Base-by-base conservation (phyloP, 2,329 filamentous ascomycete genomes). In the Aspergillus sclerotialis region DNA sequence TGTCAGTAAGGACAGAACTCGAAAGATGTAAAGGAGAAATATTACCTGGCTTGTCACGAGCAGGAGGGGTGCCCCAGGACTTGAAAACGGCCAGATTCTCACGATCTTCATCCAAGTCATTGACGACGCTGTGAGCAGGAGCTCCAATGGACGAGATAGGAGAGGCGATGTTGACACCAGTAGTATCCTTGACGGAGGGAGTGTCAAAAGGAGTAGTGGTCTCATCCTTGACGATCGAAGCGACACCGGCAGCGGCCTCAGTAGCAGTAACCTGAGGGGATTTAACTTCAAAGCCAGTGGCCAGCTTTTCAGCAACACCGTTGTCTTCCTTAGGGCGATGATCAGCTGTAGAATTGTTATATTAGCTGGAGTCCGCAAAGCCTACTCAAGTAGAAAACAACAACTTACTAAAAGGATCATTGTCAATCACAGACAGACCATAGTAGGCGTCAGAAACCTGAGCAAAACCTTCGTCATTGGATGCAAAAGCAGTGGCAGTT, bases 21-120 rank as follows among this genome's bases (percentile, higher is more conserved):
- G 26, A 26, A 28, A 31, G 14, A 14, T 24, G 23, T 10, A 15
- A 18, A 13, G 5, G 24, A n/a, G n/a, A n/a, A n/a, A n/a, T 28
- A 35, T 29, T 53, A 59, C 54, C 43, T 17, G 55, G 49, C 36
- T 46, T 49, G 33, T 48, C 39, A 25, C 55, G 49, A 18, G 40
- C 32, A 16, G 37, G 38, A 2, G 50, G 52, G 16, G 39, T 40
- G 10, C 58, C 57, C 60, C 58, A 62, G 21, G 36, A 40, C 15
- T 48, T 48, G 42, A 62, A 61, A 15, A 40, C 52, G 7, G 42
- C 37, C 4, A 52, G 39, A 26, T 58, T 30, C 33, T 60, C 54
- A 17, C 58, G 51, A 36, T 59, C 41, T 30, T 56, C 47, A 17
- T 46, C 42, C 7, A 26, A 15, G 16, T 12, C 12, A 10, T 28